phyloP scores from a whole-genome alignment of 2,329 filamentous ascomycete species.

The Byssoonygena ceratinophila region DNA sequence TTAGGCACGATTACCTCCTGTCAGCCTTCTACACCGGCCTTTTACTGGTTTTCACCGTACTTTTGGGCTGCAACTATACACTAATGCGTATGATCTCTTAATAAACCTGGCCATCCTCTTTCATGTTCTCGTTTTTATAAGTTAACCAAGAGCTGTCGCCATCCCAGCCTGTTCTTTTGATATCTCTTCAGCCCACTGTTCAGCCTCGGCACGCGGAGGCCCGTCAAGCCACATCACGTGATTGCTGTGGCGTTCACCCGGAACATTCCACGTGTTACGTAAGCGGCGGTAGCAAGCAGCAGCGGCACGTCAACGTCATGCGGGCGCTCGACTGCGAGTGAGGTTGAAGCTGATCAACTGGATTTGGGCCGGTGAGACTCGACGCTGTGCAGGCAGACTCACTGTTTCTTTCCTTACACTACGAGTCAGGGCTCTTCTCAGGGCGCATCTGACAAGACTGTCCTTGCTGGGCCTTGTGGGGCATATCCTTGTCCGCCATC shows the following conservation, averaged over 20 bases:
- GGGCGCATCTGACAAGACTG: not conserved
- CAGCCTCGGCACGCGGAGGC: not conserved
- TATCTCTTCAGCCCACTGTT: too few species aligned
- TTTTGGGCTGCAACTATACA: not conserved
- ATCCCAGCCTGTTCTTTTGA: too few species aligned
- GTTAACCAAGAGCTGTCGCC: too few species aligned
- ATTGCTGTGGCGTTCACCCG: not conserved
- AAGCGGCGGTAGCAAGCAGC: not conserved
- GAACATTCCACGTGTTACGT: not conserved
- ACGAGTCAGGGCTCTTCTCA: not conserved
- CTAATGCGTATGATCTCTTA: not conserved
- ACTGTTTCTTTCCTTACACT: not conserved
- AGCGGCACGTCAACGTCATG: conserved; percentile 1
- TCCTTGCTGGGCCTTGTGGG: not conserved
- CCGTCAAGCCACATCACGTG: not conserved
- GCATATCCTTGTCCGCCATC: not conserved
- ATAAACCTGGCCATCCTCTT: too few species aligned
- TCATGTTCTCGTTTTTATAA: too few species aligned
- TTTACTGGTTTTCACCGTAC: not conserved
- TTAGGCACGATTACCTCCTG: not conserved
- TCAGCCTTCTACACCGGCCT: not conserved
- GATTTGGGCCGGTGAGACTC: not conserved
- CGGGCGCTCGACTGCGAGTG: not conserved
- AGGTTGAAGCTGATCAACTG: not conserved
- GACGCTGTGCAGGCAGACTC: not conserved